Evolutionary conservation across 1,139 yeast genomes (phyloP), one percentile per base, ranked within the genome.

Genomic region (Saccharomyces uvarum): DNA sequence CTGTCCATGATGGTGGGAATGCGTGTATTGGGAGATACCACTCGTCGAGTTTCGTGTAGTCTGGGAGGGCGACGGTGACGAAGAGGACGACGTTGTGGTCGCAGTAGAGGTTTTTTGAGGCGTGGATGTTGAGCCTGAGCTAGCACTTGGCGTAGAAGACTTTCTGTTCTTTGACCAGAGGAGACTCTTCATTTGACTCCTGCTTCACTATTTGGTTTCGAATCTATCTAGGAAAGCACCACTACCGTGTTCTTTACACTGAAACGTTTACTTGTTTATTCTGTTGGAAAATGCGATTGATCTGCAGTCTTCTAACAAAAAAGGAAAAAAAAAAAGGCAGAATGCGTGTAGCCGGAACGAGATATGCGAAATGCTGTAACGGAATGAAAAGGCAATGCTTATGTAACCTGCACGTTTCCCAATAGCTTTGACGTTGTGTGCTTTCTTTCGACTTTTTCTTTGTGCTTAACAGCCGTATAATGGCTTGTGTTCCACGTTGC

Each of bases 131-230:
- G 33, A 31, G 14, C 26, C 50, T 48, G 19, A 16, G 7, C 29
- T 53, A 33, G n/a, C 14, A 28, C 32, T 47, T 11, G 54, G 24
- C 14, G 54, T 32, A 13, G 56, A 48, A 3, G 54, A 46, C 28
- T 55, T 55, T 42, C 53, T 54, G 32, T 47, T 38, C 52, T 53
- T 55, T 0, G 58, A 55, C 59, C 59, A 57, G 14, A 57, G 47
- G 48, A 57, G 54, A 3, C 57, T 52, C 38, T 57, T 57, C 59
- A 57, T 57, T 13, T n/a, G 32, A 11, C 24, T 31, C 16, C 32
- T 11, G 14, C 16, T 31, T 31, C 33, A 31, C 33, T 31, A 31
- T 31, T 31, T 31, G 33, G 13, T 31, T 31, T 31, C 33, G 33
- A 31, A 31, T 31, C 33, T 31, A 31, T 31, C 2, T 31, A 31